phyloP scores from a whole-genome alignment of 148 eudicot genomes.

The Suaeda aralocaspica region DNA sequence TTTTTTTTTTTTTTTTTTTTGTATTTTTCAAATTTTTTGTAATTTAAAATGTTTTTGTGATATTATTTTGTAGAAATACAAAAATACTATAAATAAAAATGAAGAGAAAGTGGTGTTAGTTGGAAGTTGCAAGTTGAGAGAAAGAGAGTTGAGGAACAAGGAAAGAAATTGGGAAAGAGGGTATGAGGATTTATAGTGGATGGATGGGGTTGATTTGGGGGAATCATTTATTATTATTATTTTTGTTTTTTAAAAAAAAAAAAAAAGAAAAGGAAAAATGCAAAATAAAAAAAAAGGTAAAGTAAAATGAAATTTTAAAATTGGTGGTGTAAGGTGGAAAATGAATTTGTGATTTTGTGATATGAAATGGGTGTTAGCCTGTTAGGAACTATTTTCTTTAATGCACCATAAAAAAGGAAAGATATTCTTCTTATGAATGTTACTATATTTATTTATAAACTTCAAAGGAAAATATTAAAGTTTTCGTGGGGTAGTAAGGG shows the following conservation, averaged over 20 bases:
- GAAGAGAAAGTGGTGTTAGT: neutral
- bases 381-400: neutral
- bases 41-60: too few species aligned
- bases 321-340: conserved; percentile 5
- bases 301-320: too few species aligned
- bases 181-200: conserved; percentile 10
- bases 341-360: too few species aligned
- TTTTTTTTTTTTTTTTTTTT: neutral
- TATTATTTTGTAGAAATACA: neutral
- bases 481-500: neutral
- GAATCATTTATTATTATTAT: neutral
- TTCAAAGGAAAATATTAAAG: neutral
- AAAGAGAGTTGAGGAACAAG: neutral
- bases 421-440: neutral
- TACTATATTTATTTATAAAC: too few species aligned
- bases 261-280: too few species aligned
- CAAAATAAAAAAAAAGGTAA: too few species aligned
- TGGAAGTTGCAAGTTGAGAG: neutral
- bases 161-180: neutral
- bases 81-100: neutral
- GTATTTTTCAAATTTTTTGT: neutral
- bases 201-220: conserved; percentile 1
- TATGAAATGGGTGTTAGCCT: neutral
- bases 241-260: too few species aligned
- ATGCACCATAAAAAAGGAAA: neutral